Evolutionary conservation across 495 filamentous ascomycete species (phyloP), one percentile per base, ranked within the genome.

Genomic region (Platismatia glauca): DNA sequence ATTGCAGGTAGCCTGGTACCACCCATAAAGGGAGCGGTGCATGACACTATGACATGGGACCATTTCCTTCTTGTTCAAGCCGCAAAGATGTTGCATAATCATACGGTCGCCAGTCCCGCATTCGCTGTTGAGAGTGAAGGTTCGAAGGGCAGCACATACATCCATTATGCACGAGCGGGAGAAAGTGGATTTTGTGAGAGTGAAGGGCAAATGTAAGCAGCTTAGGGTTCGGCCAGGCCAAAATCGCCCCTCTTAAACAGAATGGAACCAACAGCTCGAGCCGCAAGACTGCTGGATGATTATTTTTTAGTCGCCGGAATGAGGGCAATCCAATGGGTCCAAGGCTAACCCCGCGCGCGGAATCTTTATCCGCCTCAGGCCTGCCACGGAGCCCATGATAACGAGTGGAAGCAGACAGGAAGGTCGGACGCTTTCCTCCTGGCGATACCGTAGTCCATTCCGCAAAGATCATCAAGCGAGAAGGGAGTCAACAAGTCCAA

Each of bases 271-370:
- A 61, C 37, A 22, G 55, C 44, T 67, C 68, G 68, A 70, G 68
- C 68, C 68, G 68, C 68, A 70, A 60, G 56, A 52, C 48, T 56
- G 24, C 5, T 24, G 4, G 35, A n/a, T 61, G n/a, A n/a, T n/a
- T n/a, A n/a, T n/a, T n/a, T n/a, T 57, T 67, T 69, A 69, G 67
- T 69, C 67, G 67, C 67, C 65, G 65, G 65, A 44, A 46, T 59
- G 58, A 55, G 53, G 44, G n/a, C n/a, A n/a, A n/a, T n/a, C n/a
- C n/a, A n/a, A n/a, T n/a, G n/a, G n/a, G n/a, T n/a, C n/a, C n/a
- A n/a, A n/a, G 53, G 39, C 46, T 41, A 57, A 69, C 67, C 67
- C 67, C 67, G 67, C 67, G 67, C 64, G 12, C 33, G 50, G 9
- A 56, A 8, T 16, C 13, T 35, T 16, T 44, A n/a, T n/a, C n/a